Evolutionary conservation across 2,329 filamentous ascomycete species (phyloP).

Genomic region (Mariannaea sp.): DNA sequence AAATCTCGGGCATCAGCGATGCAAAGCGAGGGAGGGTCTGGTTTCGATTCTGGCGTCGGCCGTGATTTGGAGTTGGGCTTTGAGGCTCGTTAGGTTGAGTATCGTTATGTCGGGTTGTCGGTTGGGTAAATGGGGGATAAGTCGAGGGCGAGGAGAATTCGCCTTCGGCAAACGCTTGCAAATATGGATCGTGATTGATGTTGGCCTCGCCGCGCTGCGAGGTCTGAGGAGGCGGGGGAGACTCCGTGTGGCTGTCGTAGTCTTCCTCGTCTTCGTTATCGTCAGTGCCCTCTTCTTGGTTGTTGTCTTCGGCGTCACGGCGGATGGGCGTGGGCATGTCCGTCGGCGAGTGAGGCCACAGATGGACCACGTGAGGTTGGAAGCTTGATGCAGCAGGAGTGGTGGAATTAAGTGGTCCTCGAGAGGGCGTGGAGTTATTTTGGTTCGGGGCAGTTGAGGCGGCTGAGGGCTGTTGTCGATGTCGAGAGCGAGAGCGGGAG

Average conservation of each 20-base stretch:
- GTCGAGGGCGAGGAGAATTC: slow-evolving; percentile 46
- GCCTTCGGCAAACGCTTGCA: slow-evolving; percentile 35
- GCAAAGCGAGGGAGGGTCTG: slow-evolving; percentile 16
- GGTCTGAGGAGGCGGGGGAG: neutral
- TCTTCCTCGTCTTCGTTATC: slow-evolving; percentile 1
- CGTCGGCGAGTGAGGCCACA: slow-evolving; percentile 8
- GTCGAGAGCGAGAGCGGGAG: neutral
- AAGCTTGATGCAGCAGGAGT: neutral
- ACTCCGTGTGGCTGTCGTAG: neutral
- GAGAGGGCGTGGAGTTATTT: slow-evolving; percentile 7
- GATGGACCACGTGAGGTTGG: neutral
- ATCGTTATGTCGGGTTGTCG: slow-evolving; percentile 21
- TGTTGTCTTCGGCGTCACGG: too few species aligned
- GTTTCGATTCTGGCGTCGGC: neutral
- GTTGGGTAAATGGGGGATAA: slow-evolving; percentile 40
- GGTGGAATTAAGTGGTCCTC: neutral
- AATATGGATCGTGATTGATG: slow-evolving; percentile 35
- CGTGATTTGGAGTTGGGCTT: slow-evolving; percentile 1
- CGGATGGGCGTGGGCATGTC: too few species aligned
- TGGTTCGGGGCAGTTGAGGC: neutral
- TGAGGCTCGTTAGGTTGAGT: too few species aligned
- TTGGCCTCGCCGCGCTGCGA: slow-evolving; percentile 17
- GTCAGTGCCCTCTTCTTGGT: neutral
- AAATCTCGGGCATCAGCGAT: slow-evolving; percentile 12
- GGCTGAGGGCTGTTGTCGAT: slow-evolving; percentile 10